Conservation (phyloP, 2,329 filamentous ascomycete genomes). For the Botrytis hyacinthi region DNA sequence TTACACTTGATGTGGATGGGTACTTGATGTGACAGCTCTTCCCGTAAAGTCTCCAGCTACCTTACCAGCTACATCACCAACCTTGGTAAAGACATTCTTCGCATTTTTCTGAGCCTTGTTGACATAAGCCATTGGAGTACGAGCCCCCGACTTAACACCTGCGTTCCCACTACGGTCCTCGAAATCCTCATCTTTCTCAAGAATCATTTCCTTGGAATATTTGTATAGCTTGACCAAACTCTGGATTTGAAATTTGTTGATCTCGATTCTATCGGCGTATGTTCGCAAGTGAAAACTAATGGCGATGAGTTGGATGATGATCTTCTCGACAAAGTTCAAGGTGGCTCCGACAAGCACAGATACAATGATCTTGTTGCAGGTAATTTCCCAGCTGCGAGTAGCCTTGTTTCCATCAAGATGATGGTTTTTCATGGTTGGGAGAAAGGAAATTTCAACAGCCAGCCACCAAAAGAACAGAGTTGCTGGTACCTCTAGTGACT, state of each 20-base stretch:
- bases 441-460: conserved; percentile 79
- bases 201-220: conserved; percentile 61
- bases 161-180: conserved; percentile 47
- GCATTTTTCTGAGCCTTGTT: conserved; percentile 70
- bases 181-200: conserved; percentile 73
- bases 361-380: conserved; percentile 83
- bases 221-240: conserved; percentile 63
- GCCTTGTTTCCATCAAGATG: conserved; percentile 49
- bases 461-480: conserved; percentile 93
- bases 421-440: conserved; percentile 71
- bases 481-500: conserved; percentile 78
- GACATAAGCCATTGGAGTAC: conserved; percentile 70
- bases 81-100: conserved; percentile 70
- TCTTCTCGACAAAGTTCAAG: conserved; percentile 86
- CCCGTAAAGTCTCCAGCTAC: conserved; percentile 93
- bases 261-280: conserved; percentile 84
- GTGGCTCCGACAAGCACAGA: conserved; percentile 75
- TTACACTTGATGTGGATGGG: conserved; percentile 75
- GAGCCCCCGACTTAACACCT: conserved; percentile 46
- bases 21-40: conserved; percentile 62
- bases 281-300: conserved; percentile 90
- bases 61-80: conserved; percentile 80
- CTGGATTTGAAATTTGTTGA: conserved; percentile 87
- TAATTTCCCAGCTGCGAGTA: conserved; percentile 66
- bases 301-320: conserved; percentile 91